phyloP scores from a whole-genome alignment of 2,329 filamentous ascomycete species.

The Eutypella sp. region DNA sequence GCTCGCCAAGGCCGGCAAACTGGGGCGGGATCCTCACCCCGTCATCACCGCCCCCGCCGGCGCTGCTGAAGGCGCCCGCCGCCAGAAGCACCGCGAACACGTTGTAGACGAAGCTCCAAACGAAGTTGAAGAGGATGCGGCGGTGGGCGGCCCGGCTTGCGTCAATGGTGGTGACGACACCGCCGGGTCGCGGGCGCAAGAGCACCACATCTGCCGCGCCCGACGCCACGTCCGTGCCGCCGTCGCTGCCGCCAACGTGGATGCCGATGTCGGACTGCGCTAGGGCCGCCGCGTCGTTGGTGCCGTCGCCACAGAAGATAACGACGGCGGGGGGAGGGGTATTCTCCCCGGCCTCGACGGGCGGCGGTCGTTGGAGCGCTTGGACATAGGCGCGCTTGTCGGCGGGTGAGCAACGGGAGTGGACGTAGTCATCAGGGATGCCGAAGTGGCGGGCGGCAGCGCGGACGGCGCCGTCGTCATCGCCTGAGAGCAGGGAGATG shows the following conservation, averaged over 20 bases:
- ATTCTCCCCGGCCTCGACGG: conserved; percentile 2
- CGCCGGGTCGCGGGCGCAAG: conserved; percentile 48
- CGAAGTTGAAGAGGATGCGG: conserved; percentile 63
- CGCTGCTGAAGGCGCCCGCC: conserved; percentile 57
- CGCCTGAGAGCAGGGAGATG: conserved; percentile 48
- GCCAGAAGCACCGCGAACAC: conserved; percentile 62
- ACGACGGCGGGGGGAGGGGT: too few relatives aligned
- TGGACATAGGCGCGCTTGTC: conserved; percentile 44
- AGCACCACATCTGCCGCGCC: conserved; percentile 66
- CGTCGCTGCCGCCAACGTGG: conserved; percentile 60
- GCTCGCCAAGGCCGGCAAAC: conserved; percentile 55
- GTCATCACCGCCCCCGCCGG: conserved; percentile 22
- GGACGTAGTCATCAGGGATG: conserved; percentile 34
- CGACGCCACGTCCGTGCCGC: conserved; percentile 59
- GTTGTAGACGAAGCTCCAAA: conserved; percentile 68
- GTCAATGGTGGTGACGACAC: conserved; percentile 55
- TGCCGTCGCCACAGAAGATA: conserved; percentile 72
- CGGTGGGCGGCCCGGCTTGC: conserved; percentile 39
- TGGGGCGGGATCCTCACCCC: conserved; percentile 40
- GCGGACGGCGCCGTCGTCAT: conserved; percentile 46
- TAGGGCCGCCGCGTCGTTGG: conserved; percentile 71
- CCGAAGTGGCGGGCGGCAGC: conserved; percentile 33
- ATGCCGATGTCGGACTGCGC: conserved; percentile 67
- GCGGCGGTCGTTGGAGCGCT: conserved; percentile 23
- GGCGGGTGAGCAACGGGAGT: conserved; percentile 37